phyloP scores from a whole-genome alignment of 2,329 filamentous ascomycete species.

The Metarhizium album region DNA sequence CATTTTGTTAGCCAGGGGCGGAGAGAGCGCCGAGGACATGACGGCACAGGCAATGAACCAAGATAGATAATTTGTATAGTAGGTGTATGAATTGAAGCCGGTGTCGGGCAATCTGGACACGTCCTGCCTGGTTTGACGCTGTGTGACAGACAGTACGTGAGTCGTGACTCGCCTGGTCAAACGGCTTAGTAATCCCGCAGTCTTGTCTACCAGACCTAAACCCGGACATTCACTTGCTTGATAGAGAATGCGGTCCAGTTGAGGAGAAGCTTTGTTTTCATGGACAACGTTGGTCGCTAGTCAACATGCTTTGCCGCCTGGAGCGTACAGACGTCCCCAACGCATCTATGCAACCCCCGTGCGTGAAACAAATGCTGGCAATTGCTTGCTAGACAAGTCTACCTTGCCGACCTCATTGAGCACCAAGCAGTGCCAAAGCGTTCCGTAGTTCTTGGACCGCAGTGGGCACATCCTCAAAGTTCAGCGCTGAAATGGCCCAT shows the following conservation, averaged over 20 bases:
- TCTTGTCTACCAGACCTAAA: too few species aligned
- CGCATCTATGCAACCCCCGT: too few species aligned
- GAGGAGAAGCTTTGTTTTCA: too few species aligned
- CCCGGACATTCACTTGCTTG: too few species aligned
- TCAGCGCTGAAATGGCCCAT: conserved; percentile 92
- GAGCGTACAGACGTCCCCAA: too few species aligned
- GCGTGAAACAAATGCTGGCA: not conserved
- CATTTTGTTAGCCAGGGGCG: conserved; percentile 3
- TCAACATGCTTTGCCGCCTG: too few species aligned
- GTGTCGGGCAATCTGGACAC: not conserved
- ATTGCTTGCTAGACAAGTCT: not conserved
- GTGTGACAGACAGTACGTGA: too few species aligned
- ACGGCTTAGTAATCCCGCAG: too few species aligned
- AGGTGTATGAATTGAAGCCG: conserved; percentile 2
- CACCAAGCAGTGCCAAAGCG: conserved; percentile 62
- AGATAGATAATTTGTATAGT: conserved; percentile 5
- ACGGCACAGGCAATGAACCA: not conserved
- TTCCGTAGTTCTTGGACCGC: conserved; percentile 74
- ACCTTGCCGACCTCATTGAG: conserved; percentile 20
- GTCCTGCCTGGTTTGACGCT: not conserved
- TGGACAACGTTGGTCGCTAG: too few species aligned
- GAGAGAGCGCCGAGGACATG: not conserved
- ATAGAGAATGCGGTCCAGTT: too few species aligned
- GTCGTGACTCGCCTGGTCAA: too few species aligned
- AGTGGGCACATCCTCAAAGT: conserved; percentile 90